Base-by-base conservation (phyloP, 2,329 filamentous ascomycete species). In the Elsinoe ampelina region DNA sequence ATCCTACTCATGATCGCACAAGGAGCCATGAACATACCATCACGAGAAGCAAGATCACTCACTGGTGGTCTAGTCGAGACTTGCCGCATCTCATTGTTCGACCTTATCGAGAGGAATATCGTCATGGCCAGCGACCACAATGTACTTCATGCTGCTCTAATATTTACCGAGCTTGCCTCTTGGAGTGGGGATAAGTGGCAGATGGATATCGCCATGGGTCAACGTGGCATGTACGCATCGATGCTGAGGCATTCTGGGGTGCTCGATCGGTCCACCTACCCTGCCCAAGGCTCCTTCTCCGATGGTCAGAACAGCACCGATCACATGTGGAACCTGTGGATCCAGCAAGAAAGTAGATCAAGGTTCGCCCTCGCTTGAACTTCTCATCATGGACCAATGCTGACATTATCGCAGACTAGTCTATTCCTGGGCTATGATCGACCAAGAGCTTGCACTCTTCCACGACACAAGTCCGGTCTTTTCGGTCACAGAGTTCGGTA, bases 151-250 rank as follows among this genome's bases (percentile, higher is more conserved):
- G 83, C 82, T 48, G 84, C 84, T 0, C 72, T 87, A 11, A 76
- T 87, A 2, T 86, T 86, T 66, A 85, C 81, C 1, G 77, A 84
- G 1, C 76, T 86, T 22, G 84, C 83, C 6, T 82, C 82, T 1
- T 88, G 85, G 85, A 85, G 84, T 65, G 85, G 85, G 45, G 84
- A 87, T 68, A 87, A 87, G 70, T 87, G 84, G 83, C 81, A 86
- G 61, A 87, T 87, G 84, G 84, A 87, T 64, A 86, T 87, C 61
- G 80, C 83, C 41, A 86, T 87, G 82, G 84, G 84, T 30, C 85
- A 87, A 68, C 77, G 83, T 48, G 82, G 82, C 58, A 87, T 87
- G 82, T 87, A 87, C 67, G 77, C 86, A 59, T 79, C 83, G 58
- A 87, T 87, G 84, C 71, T 87, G 19, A 80, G 83, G 63, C 83